Evolutionary conservation across 164 flowering plant species (phyloP), one percentile per base, ranked within the genome.

Genomic region (Sextonia rubra): DNA sequence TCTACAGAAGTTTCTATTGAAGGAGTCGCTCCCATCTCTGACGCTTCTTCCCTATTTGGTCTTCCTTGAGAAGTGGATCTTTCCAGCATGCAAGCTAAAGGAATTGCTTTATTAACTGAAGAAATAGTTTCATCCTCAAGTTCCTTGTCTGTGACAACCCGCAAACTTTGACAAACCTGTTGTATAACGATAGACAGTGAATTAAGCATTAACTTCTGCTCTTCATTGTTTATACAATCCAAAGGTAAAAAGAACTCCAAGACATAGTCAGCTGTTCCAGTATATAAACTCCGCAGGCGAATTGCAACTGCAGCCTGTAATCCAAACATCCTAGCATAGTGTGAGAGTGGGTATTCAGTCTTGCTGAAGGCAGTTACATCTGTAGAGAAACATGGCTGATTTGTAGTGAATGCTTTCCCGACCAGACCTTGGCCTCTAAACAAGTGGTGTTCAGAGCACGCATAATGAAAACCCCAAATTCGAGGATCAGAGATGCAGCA

Each of bases 361-460:
- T 88, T 90, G 73, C 80, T 78, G 61, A 79, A 79, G 67, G 84
- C 77, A 0, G 89, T 82, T 29, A 92, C 80, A 68, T 95, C 91
- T 49, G 74, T 29, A 17, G 88, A 83, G 79, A 91, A 95, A 80
- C 92, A 92, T 1, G 94, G 93, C 55, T 90, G 85, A 67, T 91
- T 90, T 5, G 92, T 88, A 60, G 75, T 68, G 73, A 90, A 89
- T 47, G 98, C 96, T 76, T 69, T 79, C 58, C 97, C 99, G 24
- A 76, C 92, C 73, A 94, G 76, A 26, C 97, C 97, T 81, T 91
- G 89, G 44, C 95, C 97, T 79, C 82, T 88, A 58, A 90, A 73
- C 69, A 92, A 78, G 86, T 95, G 97, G 80, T 92, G 94, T 76
- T 86, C 95, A 25, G 94, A 89, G 77, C 98, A 95, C 12, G 94